Base-by-base conservation (phyloP, 768 basidiomycete genomes). In the Lentinula detonsa region DNA sequence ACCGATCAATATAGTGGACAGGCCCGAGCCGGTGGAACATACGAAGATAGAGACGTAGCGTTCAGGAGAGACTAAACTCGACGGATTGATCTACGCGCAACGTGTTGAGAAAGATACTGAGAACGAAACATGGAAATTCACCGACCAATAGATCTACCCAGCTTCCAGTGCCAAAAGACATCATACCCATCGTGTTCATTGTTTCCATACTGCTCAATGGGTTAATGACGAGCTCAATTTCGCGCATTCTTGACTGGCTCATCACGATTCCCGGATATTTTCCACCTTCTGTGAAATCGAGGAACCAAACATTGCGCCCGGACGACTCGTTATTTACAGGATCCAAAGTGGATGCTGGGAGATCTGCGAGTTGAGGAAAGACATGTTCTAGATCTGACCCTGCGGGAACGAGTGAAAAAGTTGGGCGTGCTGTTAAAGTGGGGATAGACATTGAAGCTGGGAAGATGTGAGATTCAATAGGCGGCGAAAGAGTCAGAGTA, bases 31-130 rank as follows among this genome's bases (percentile, higher is more conserved):
- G 35, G 34, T 55, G 23, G 23, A 56, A 62, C 85, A 57, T 68
- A 91, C 91, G 69, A 88, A 87, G 67, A 81, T 68, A 9, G 88
- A 77, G 1, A 83, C 86, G 65, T 92, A 93, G 65, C 83, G 76
- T 66, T 88, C 87, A 6, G 84, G 75, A 2, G 84, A 78, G 28
- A 78, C 72, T 3, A 74, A 64, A 52, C 69, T 73, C 33, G 71
- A 74, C 5, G 82, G 77, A 63, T 85, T 86, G 4, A 91, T 66
- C 89, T 91, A 63, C n/a, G 56, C 28, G 28, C 11, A 18, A 18
- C 37, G 18, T n/a, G n/a, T 5, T 56, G 23, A 56, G 40, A 8
- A 31, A 23, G 65, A 45, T 18, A 15, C 28, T 34, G 31, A 45
- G 10, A 4, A 39, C 10, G 21, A 18, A 54, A 48, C 42, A 55